phyloP scores from a whole-genome alignment of 2,329 filamentous ascomycete genomes.

The Aspergillus puulaauensis region DNA sequence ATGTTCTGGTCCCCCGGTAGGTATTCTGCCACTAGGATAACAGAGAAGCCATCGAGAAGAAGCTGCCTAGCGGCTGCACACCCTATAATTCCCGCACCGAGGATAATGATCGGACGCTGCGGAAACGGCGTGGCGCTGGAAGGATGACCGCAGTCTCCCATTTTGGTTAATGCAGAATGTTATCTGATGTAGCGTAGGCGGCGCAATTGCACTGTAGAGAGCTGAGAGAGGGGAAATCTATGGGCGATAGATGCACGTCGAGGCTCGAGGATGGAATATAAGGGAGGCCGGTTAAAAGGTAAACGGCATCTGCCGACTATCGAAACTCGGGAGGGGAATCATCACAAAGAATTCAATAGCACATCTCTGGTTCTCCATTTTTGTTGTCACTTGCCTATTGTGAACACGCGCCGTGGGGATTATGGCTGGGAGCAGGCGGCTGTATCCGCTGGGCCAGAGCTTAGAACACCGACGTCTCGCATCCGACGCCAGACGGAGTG shows the following conservation, averaged over 20 bases:
- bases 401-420: background rate
- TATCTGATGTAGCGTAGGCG: background rate
- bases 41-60: slow-evolving; percentile 34
- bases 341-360: background rate
- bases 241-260: background rate
- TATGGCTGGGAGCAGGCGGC: background rate
- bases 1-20: slow-evolving; percentile 38
- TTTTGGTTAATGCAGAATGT: slow-evolving; percentile 1
- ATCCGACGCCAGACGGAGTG: background rate
- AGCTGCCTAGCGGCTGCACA: slow-evolving; percentile 38
- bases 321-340: background rate
- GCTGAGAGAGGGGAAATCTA: background rate
- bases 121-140: slow-evolving; percentile 32
- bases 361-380: background rate
- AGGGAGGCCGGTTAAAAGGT: background rate
- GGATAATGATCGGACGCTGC: slow-evolving; percentile 35
- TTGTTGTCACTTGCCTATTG: background rate
- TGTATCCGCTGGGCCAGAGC: background rate
- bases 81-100: slow-evolving; percentile 43
- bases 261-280: background rate
- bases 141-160: slow-evolving; percentile 20
- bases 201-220: background rate
- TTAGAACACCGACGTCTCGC: background rate
- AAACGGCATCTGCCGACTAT: background rate
- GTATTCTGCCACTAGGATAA: slow-evolving; percentile 37